Evolutionary conservation across 2,329 filamentous ascomycete genomes (phyloP).

Genomic region (Laburnicola sp.): DNA sequence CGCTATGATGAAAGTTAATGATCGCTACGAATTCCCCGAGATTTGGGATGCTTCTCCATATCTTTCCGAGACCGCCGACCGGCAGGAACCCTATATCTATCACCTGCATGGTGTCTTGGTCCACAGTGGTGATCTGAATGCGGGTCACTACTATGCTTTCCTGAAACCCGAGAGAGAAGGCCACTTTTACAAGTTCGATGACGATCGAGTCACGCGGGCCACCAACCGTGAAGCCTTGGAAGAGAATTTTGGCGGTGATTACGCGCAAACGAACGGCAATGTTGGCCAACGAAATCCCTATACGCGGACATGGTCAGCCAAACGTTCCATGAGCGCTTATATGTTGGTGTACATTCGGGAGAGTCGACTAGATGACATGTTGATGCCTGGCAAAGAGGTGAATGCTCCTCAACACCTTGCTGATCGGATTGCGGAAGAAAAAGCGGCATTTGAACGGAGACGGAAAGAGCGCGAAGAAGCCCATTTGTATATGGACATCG

Average conservation of each 20-base stretch:
- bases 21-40: slow-evolving; percentile 87
- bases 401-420: slow-evolving; percentile 83
- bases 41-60: slow-evolving; percentile 83
- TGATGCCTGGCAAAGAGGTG: slow-evolving; percentile 73
- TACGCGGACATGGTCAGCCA: slow-evolving; percentile 64
- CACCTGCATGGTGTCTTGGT: slow-evolving; percentile 93
- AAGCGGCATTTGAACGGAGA: slow-evolving; percentile 71
- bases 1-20: slow-evolving; percentile 98
- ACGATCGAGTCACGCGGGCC: slow-evolving; percentile 94
- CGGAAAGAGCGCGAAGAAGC: slow-evolving; percentile 91
- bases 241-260: slow-evolving; percentile 95
- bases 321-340: slow-evolving; percentile 84
- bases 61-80: slow-evolving; percentile 81
- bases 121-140: slow-evolving; percentile 94
- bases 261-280: slow-evolving; percentile 62
- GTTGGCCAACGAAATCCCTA: slow-evolving; percentile 65
- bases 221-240: slow-evolving; percentile 90
- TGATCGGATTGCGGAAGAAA: slow-evolving; percentile 78
- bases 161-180: slow-evolving; percentile 88
- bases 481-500: slow-evolving; percentile 85
- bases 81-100: slow-evolving; percentile 86
- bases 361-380: slow-evolving; percentile 77
- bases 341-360: slow-evolving; percentile 98
- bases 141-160: slow-evolving; percentile 97
- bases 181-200: slow-evolving; percentile 95